A percentile compares a stretch with the other conserved stretches of the same genome.
Conservation (phyloP, 1,284 basidiomycete genomes). For the Ustilago loliicola region DNA sequence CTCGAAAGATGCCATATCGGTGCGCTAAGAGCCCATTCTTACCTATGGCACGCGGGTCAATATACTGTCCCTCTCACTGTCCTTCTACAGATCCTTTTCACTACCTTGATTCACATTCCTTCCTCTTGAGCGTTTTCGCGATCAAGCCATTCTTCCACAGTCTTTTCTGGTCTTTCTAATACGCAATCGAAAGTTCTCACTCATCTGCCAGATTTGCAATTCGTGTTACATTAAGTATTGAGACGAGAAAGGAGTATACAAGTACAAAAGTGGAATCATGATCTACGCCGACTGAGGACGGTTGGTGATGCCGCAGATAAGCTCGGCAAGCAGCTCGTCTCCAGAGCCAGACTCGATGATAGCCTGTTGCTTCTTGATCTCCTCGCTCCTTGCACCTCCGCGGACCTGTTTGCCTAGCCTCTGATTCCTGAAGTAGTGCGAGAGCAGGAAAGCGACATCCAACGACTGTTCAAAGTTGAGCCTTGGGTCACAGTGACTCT, state of each 20-base stretch:
- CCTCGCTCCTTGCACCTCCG: conserved; percentile 23
- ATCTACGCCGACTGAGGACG: conserved; percentile 21
- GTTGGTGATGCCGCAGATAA: conserved; percentile 50
- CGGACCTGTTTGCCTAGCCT: conserved; percentile 38
- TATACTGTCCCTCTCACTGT: not conserved
- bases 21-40: not conserved
- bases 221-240: not conserved
- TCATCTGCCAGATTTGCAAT: not conserved
- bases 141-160: not conserved
- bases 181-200: conserved; percentile 1
- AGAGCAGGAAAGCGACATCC: conserved; percentile 66
- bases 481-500: conserved; percentile 69
- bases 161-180: not conserved
- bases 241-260: not conserved
- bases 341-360: conserved; percentile 49
- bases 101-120: not conserved
- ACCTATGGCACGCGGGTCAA: not conserved
- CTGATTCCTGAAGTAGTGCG: conserved; percentile 61
- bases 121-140: not conserved
- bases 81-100: not conserved
- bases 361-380: conserved; percentile 49
- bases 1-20: not conserved
- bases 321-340: conserved; percentile 47
- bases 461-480: conserved; percentile 76
- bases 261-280: not conserved